Evolutionary conservation across 257 asterid species (phyloP).

Genomic region (Osmanthus fragrans): DNA sequence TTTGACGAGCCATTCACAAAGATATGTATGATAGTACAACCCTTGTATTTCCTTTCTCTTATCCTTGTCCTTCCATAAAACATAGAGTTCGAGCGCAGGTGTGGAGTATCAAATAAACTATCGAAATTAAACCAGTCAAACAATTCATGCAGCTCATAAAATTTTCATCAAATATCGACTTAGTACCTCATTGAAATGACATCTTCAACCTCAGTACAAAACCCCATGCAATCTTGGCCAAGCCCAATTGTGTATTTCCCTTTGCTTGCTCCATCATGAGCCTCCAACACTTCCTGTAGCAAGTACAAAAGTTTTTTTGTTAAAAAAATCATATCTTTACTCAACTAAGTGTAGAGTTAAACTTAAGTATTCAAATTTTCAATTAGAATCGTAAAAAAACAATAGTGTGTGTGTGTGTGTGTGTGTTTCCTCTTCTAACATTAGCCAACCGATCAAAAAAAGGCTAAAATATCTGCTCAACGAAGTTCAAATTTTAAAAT

Average conservation of each 20-base stretch:
- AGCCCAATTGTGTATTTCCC: constrained; percentile 99
- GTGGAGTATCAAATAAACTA: neutral
- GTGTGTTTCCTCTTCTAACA: too few relatives aligned
- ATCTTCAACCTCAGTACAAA: constrained; percentile 95
- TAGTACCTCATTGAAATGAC: constrained; percentile 95
- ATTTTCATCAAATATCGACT: neutral
- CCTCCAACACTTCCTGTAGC: constrained; percentile 84
- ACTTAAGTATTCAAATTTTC: neutral
- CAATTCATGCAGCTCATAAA: neutral
- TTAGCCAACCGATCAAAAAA: constrained; percentile 9
- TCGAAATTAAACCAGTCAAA: neutral
- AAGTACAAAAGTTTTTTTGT: constrained; percentile 11
- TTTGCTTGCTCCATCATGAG: constrained; percentile 98
- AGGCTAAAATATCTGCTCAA: neutral
- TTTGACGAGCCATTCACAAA: neutral
- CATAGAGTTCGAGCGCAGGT: neutral
- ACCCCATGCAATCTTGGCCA: constrained; percentile 99
- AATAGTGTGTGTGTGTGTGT: too few relatives aligned
- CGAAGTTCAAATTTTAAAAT: constrained; percentile 27
- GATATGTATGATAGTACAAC: neutral
- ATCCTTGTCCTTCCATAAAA: neutral
- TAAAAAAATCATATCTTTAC: neutral
- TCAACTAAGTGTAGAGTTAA: neutral
- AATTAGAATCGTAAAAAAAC: neutral
- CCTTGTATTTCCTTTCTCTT: neutral